Evolutionary conservation across 129 eudicot species (phyloP).

Genomic region (Lonicera japonica): DNA sequence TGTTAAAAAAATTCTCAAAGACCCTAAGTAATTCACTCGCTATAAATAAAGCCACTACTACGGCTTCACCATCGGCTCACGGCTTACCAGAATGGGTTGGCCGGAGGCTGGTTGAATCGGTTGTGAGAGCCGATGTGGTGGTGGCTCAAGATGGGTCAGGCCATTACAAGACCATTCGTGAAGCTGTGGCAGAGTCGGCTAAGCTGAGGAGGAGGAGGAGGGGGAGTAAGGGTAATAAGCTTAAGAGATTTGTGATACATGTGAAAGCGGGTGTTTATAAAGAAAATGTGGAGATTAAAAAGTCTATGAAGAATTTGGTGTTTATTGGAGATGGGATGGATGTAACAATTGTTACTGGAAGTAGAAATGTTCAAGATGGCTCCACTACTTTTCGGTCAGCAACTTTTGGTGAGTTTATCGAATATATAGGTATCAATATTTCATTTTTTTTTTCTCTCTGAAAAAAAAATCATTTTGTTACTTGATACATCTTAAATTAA

Average conservation of each 20-base stretch:
- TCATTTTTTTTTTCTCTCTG: too few species aligned
- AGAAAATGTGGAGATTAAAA: slow-evolving; percentile 44
- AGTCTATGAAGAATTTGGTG: slow-evolving; percentile 38
- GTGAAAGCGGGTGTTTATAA: slow-evolving; percentile 53
- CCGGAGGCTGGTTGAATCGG: slow-evolving; percentile 39
- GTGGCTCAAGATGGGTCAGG: slow-evolving; percentile 72
- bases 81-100: slow-evolving; percentile 39
- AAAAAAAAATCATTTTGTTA: too few species aligned
- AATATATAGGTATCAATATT: neutral
- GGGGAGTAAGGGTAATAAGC: too few species aligned
- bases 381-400: slow-evolving; percentile 57
- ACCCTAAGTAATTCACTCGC: slow-evolving; percentile 51
- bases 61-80: slow-evolving; percentile 17
- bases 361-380: slow-evolving; percentile 37
- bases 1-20: slow-evolving; percentile 24
- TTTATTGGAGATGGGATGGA: slow-evolving; percentile 57
- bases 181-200: slow-evolving; percentile 38
- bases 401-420: slow-evolving; percentile 44
- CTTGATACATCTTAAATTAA: too few species aligned
- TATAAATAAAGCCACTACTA: slow-evolving; percentile 29
- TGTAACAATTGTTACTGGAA: slow-evolving; percentile 36
- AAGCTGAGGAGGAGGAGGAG: slow-evolving; percentile 17
- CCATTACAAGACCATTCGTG: slow-evolving; percentile 46
- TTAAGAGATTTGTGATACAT: slow-evolving; percentile 42
- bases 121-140: slow-evolving; percentile 31